Conservation (phyloP, 1,284 basidiomycete species). For the Cutaneotrichosporon spelunceum region DNA sequence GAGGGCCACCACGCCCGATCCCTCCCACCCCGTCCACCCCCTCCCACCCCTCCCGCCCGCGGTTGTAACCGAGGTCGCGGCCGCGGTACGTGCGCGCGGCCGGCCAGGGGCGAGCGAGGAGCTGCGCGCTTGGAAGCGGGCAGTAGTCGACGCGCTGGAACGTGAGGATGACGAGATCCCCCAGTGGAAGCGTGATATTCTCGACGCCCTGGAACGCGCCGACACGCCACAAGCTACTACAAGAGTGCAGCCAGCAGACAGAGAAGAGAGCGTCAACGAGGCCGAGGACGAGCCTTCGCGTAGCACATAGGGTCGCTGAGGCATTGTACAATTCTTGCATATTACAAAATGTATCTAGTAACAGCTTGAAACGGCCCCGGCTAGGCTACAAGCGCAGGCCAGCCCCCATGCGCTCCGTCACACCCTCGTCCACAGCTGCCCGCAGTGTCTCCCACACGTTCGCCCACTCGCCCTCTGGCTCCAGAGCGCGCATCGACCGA, state of each 20-base stretch:
- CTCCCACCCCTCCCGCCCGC: background rate
- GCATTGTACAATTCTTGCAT: background rate
- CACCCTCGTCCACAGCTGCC: conserved; percentile 60
- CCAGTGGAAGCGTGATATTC: background rate
- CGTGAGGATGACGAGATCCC: background rate
- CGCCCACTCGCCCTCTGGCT: conserved; percentile 38
- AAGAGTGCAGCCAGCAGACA: background rate
- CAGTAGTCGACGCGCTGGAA: background rate
- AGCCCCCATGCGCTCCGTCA: conserved; percentile 65
- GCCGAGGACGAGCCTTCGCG: background rate
- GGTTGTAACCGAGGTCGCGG: background rate
- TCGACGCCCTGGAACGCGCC: background rate
- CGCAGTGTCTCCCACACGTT: conserved; percentile 61
- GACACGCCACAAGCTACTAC: background rate
- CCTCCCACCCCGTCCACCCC: background rate
- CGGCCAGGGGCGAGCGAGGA: background rate
- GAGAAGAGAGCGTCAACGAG: background rate
- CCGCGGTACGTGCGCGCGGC: background rate
- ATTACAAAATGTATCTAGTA: background rate
- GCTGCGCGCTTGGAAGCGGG: background rate
- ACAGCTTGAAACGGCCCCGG: no score
- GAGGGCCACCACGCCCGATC: background rate
- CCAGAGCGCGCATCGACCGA: conserved; percentile 64
- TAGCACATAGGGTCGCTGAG: background rate
- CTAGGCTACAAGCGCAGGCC: conserved; percentile 36